phyloP scores from a whole-genome alignment of 441 rosid species.

The Populus hybrid region DNA sequence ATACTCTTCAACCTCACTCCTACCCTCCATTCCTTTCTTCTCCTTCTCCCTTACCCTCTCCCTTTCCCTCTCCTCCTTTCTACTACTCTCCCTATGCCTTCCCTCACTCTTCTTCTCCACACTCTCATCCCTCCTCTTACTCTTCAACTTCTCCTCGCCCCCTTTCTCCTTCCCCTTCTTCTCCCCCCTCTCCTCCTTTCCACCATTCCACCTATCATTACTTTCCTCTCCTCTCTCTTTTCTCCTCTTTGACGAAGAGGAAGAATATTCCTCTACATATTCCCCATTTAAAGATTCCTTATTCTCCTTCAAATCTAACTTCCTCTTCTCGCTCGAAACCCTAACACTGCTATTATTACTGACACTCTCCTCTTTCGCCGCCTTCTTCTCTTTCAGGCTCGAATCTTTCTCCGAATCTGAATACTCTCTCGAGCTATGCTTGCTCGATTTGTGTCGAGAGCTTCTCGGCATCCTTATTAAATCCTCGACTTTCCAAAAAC shows the following conservation, averaged over 20 bases:
- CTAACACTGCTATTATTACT: constrained; percentile 26
- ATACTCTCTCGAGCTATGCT: constrained; percentile 70
- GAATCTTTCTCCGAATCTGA: constrained; percentile 90
- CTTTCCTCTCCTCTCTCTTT: constrained; percentile 59
- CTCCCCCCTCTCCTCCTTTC: constrained; percentile 56
- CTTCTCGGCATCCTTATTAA: constrained; percentile 68
- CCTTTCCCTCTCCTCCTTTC: constrained; percentile 60
- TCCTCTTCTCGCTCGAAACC: constrained; percentile 64
- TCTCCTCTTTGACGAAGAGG: constrained; percentile 58
- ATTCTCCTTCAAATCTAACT: constrained; percentile 48
- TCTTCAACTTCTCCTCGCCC: constrained; percentile 49
- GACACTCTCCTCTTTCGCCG: constrained; percentile 43
- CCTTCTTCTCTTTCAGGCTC: constrained; percentile 56
- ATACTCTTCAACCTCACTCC: constrained; percentile 51
- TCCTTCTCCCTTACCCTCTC: not conserved
- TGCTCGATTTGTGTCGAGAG: constrained; percentile 94
- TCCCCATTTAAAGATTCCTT: constrained; percentile 59
- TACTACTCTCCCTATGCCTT: constrained; percentile 66
- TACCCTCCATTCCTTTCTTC: constrained; percentile 51
- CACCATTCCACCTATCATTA: constrained; percentile 76
- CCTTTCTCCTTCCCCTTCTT: constrained; percentile 18
- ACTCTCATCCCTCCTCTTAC: constrained; percentile 31
- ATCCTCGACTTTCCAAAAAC: constrained; percentile 6
- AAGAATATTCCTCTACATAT: constrained; percentile 44
- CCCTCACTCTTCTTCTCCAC: constrained; percentile 52